Conservation (phyloP, 2,329 filamentous ascomycete genomes). For the Aspergillus alliaceus region DNA sequence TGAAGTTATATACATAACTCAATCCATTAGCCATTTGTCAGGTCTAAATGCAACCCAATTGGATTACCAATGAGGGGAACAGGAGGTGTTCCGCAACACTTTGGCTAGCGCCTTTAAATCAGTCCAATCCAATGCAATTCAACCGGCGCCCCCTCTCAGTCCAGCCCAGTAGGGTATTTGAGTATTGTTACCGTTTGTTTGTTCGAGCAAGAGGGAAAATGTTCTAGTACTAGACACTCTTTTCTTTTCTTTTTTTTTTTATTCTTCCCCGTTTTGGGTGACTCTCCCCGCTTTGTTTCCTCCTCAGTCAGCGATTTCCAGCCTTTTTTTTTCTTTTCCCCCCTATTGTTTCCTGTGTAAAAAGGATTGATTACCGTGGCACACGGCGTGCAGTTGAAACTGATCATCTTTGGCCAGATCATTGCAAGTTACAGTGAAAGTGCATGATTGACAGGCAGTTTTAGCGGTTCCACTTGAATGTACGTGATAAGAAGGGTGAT, state of each 20-base stretch:
- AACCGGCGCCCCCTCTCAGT: not conserved
- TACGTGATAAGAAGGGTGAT: not conserved
- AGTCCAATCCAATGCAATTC: not conserved
- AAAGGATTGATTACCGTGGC: not conserved
- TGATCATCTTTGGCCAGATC: not conserved
- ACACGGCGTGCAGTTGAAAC: not conserved
- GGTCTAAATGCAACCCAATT: too few species aligned
- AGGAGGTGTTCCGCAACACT: conserved; percentile 2
- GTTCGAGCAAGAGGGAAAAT: not conserved
- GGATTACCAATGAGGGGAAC: conserved; percentile 5
- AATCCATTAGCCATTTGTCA: too few species aligned
- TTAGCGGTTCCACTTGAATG: not conserved
- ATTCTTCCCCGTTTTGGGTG: too few species aligned
- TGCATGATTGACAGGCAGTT: not conserved
- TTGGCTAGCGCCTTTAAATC: not conserved
- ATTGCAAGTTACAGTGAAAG: not conserved
- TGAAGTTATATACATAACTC: too few species aligned
- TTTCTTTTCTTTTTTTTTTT: not conserved
- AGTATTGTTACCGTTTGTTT: not conserved
- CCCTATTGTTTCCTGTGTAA: not conserved
- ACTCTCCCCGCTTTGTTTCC: not conserved
- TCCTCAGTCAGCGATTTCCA: not conserved
- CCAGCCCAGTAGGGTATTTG: not conserved
- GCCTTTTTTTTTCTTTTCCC: too few species aligned
- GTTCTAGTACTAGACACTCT: not conserved